Evolutionary conservation across 169 alveolate genomes (phyloP).

Genomic region (Plasmodium gonderi): DNA sequence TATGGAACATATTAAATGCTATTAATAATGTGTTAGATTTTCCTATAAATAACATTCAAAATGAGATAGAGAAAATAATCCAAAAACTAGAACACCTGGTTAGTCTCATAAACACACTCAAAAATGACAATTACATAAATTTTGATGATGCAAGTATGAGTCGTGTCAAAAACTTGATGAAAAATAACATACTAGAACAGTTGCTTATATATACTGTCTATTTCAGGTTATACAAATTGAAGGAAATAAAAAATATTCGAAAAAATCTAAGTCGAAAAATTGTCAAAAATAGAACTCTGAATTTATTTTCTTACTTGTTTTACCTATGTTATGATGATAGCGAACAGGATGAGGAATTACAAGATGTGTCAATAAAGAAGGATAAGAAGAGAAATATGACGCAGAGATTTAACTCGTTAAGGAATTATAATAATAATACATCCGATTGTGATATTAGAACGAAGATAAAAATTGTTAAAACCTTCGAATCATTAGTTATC

Average conservation of each 20-base stretch:
- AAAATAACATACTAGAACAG: conserved; percentile 4
- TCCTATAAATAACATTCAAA: conserved; percentile 36
- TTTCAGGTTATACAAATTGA: conserved; percentile 45
- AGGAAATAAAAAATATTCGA: conserved; percentile 47
- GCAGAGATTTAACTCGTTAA: not conserved
- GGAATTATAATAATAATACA: not conserved
- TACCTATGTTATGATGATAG: conserved; percentile 57
- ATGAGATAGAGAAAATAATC: conserved; percentile 39
- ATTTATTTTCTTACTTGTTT: conserved; percentile 61
- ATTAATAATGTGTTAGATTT: conserved; percentile 30
- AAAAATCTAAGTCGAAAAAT: conserved; percentile 45
- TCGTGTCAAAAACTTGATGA: not conserved
- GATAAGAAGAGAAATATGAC: not conserved
- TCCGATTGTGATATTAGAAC: not conserved
- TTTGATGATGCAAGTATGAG: conserved; percentile 50
- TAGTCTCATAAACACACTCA: not conserved
- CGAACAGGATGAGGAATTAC: not conserved
- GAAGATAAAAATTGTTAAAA: conserved; percentile 38
- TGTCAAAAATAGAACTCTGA: conserved; percentile 40
- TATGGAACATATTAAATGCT: conserved; percentile 9
- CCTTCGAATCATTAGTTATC: conserved; percentile 62
- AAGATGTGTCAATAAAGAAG: not conserved
- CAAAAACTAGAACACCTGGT: conserved; percentile 36
- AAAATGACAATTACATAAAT: conserved; percentile 14
- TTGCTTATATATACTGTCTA: conserved; percentile 48